phyloP scores from a whole-genome alignment of 106 monocot species.

The Phalaenopsis equestris region DNA sequence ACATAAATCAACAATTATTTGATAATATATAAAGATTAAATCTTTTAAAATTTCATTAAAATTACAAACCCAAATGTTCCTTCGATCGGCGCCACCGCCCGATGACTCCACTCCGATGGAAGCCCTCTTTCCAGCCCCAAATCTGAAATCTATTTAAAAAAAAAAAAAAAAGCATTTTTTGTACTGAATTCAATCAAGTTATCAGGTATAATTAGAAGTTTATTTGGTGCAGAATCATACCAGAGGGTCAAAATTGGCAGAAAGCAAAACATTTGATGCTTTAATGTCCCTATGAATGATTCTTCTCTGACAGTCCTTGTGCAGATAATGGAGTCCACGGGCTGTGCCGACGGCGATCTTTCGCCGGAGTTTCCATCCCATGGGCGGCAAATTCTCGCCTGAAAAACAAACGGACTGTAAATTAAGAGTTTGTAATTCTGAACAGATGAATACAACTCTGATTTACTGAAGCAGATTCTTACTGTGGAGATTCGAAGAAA shows the following conservation, averaged over 20 bases:
- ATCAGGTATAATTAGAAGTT: too few species aligned
- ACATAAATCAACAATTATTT: background rate
- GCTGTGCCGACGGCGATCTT: conserved; percentile 41
- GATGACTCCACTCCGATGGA: conserved; percentile 58
- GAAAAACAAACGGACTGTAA: background rate
- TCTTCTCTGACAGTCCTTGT: conserved; percentile 58
- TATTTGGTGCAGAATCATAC: background rate
- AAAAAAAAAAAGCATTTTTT: background rate
- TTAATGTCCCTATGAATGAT: conserved; percentile 79
- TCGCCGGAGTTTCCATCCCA: conserved; percentile 37
- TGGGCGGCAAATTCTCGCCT: conserved; percentile 36
- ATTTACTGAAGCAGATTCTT: background rate
- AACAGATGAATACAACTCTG: background rate
- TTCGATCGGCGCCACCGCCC: conserved; percentile 57
- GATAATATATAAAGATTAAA: background rate
- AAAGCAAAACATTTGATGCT: conserved; percentile 52
- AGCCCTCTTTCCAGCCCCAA: conserved; percentile 77
- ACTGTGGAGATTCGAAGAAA: conserved; percentile 58
- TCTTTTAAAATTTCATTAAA: background rate
- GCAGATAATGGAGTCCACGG: conserved; percentile 45
- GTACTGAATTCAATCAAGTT: too few species aligned
- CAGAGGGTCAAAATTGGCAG: conserved; percentile 44
- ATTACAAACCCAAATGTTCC: conserved; percentile 58
- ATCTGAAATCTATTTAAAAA: conserved; percentile 59
- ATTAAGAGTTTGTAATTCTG: background rate